Percentiles rank a stretch among this genome's conserved stretches.
Evolutionary conservation across 2,329 filamentous ascomycete species (phyloP).

Genomic region (Acarospora socialis): DNA sequence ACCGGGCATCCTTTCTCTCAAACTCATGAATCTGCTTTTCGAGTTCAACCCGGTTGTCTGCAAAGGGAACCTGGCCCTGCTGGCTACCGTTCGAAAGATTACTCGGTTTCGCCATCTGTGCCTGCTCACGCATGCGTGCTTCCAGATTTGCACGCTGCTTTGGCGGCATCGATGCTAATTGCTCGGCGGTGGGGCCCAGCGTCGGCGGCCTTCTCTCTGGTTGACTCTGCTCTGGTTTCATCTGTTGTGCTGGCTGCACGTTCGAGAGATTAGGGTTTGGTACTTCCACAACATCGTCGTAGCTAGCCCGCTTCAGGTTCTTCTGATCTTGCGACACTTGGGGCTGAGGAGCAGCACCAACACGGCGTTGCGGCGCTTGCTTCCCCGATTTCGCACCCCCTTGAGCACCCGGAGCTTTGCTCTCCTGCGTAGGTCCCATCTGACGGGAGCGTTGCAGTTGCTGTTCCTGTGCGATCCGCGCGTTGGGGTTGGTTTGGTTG

Average conservation of each 20-base stretch:
- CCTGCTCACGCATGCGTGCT: slow-evolving; percentile 22
- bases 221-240: slow-evolving; percentile 15
- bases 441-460: too few relatives aligned
- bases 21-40: too few relatives aligned
- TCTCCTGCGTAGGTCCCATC: too few relatives aligned
- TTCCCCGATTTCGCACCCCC: too few relatives aligned
- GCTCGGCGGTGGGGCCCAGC: slow-evolving; percentile 21
- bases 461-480: too few relatives aligned
- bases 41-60: slow-evolving; percentile 17
- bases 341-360: slow-evolving; percentile 17
- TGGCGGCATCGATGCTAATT: slow-evolving; percentile 26
- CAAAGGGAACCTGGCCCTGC: slow-evolving; percentile 14
- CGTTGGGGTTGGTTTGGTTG: slow-evolving; percentile 3
- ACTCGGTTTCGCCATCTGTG: slow-evolving; percentile 20
- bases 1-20: slow-evolving; percentile 4
- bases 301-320: slow-evolving; percentile 27
- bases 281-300: slow-evolving; percentile 33
- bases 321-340: slow-evolving; percentile 26
- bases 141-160: slow-evolving; percentile 28
- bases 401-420: too few relatives aligned
- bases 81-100: slow-evolving; percentile 24
- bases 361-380: too few relatives aligned
- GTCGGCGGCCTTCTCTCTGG: slow-evolving; percentile 3
- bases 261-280: slow-evolving; percentile 24
- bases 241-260: slow-evolving; percentile 11